A percentile compares a stretch with the other conserved stretches of the same genome.
Evolutionary conservation across 441 rosid genomes (phyloP).

Genomic region (Erodium moschatum): DNA sequence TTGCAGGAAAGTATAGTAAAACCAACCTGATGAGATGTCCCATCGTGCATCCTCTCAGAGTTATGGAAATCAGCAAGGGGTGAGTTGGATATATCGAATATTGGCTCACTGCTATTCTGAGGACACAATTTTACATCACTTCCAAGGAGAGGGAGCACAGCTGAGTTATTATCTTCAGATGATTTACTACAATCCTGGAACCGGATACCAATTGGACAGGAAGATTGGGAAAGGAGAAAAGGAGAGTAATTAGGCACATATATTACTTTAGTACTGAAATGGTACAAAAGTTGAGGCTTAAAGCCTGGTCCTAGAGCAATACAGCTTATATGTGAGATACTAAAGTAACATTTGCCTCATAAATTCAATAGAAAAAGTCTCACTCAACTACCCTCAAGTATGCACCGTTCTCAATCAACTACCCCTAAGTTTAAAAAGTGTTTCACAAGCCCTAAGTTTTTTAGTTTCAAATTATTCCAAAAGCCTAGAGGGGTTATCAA

Average conservation of each 20-base stretch:
- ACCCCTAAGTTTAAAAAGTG: too few species aligned
- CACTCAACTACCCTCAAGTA: too few species aligned
- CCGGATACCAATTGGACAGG: conserved; percentile 16
- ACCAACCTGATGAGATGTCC: conserved; percentile 50
- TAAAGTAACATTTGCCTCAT: neutral
- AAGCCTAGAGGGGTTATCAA: too few species aligned
- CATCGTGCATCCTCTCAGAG: conserved; percentile 56
- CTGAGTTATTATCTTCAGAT: conserved; percentile 31
- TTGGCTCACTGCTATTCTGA: conserved; percentile 32
- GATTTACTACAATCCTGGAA: conserved; percentile 52
- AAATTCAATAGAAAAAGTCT: too few species aligned
- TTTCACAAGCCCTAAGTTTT: too few species aligned
- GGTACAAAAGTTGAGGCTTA: neutral
- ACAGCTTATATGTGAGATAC: neutral
- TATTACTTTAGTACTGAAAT: neutral
- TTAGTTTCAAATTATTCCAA: too few species aligned
- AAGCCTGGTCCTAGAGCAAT: neutral
- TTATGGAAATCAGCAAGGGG: conserved; percentile 75
- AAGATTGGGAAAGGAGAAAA: neutral
- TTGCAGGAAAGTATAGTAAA: conserved; percentile 5
- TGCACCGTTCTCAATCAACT: too few species aligned
- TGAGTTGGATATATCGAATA: conserved; percentile 47
- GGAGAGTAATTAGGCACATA: neutral
- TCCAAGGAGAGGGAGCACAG: conserved; percentile 29
- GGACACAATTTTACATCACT: conserved; percentile 49